Evolutionary conservation across 768 basidiomycete species (phyloP).

Genomic region (Hirschioporus abietinus): DNA sequence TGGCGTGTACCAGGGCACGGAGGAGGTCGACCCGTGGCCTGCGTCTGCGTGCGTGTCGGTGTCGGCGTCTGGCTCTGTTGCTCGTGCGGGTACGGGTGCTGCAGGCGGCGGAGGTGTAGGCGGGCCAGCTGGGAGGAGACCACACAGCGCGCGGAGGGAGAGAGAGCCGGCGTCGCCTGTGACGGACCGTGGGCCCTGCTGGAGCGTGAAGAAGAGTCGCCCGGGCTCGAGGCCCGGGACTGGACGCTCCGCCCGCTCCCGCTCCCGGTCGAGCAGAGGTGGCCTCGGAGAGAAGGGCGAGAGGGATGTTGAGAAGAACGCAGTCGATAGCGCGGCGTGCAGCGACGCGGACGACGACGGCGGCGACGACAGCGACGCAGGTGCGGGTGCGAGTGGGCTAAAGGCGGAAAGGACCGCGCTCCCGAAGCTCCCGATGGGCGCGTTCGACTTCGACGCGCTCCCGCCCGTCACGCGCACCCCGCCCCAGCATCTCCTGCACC

Average conservation of each 20-base stretch:
- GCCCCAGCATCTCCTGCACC: conserved; percentile 15
- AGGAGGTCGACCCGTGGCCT: background rate
- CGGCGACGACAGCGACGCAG: background rate
- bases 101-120: no score
- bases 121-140: no score
- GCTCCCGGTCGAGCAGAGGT: no score
- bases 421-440: conserved; percentile 2
- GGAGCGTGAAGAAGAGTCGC: conserved; percentile 1
- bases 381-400: background rate
- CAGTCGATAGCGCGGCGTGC: background rate
- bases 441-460: conserved; percentile 33
- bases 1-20: background rate
- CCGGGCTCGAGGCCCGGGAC: background rate
- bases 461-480: conserved; percentile 15
- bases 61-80: no score
- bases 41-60: background rate
- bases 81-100: background rate
- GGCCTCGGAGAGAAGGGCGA: background rate
- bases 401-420: background rate
- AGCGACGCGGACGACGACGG: background rate
- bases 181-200: background rate
- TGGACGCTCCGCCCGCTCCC: no score
- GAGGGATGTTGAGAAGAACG: background rate
- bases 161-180: background rate
- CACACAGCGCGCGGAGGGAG: background rate